Base-by-base conservation (phyloP, 352 stramenopile genomes). In the Globisporangium ultimum region DNA sequence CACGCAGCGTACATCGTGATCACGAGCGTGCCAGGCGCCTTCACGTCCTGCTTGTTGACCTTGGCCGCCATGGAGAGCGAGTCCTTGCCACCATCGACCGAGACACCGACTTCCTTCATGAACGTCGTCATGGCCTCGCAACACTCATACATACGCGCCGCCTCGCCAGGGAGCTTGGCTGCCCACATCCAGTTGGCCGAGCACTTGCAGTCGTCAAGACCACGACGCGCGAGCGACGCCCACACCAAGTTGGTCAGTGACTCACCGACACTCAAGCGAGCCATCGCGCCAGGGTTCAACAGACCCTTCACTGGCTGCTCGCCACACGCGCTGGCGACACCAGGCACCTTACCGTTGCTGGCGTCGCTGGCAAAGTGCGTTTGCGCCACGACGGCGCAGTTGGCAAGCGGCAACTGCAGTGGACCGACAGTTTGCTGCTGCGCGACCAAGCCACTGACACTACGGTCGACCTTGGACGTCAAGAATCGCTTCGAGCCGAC, bases 111-210 rank as follows among this genome's bases (percentile, higher is more conserved):
- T 54, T 92, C 78, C 57, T 98, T 91, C 76, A 99, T 96, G 38
- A 97, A 95, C 56, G 95, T 86, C 9, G 91, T 90, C 72, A 99
- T 95, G 1, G 97, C 96, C 54, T 93, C 76, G 72, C 97, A 99
- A 58, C 96, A 97, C 72, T 99, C 95, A 74, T 98, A 99, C 97
- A 99, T 99, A 58, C 95, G 96, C 8, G 96, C 91, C 53, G 95
- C 97, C 78, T 99, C 97, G n/a, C 97, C 97, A 6, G 91, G 85
- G 22, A 99, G 87, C 81, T 99, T 99, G 28, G 97, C 97, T 6
- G 98, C 97, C 84, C 98, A 99, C 97, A 99, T 99, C 97, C 97
- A 99, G 81, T 99, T 99, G 43, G 93, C 96, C 64, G 91, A 98
- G 52, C 93, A 96, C 80, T 99, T 99, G 76, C 98, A 96, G 72